Evolutionary conservation across 2,329 filamentous ascomycete genomes (phyloP), one percentile per base, ranked within the genome.

Genomic region (Fusarium aywerte): DNA sequence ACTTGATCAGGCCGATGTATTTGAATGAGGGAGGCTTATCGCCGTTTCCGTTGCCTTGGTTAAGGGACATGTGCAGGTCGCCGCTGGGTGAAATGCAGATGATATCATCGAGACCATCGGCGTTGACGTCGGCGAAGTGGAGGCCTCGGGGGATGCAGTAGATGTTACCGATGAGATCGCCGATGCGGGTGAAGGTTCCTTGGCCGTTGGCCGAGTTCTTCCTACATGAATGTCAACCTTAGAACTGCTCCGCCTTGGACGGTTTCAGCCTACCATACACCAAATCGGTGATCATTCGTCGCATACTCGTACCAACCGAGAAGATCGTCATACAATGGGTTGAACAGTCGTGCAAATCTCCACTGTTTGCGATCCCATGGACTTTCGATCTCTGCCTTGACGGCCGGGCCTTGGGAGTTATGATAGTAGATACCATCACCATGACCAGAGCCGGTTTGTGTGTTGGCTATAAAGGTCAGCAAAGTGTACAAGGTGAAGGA

Each of bases 21-120:
- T 59, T 59, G 49, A 60, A 60, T 1, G 35, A 42, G 1, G 57
- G 57, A 12, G 57, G 57, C 4, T 48, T 55, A 7, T 18, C n/a
- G 18, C 23, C 47, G 2, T 12, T 20, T 16, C 55, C 55, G 2
- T 58, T 35, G 4, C 55, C 48, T 8, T 54, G 40, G 20, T 58
- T 58, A 7, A 53, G 15, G 4, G 47, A 42, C 21, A 48, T 29
- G 12, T 39, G 40, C 2, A 36, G 11, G n/a, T 38, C 39, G 4
- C 55, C 55, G 3, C 27, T 15, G 6, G 39, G 39, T 0, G 23
- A 27, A 2, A 58, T 29, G 12, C 55, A 58, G 12, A 47, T 40
- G 5, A 58, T 11, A 2, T 58, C 55, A 4, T 58, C 48, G 6
- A 21, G 33, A 4, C 70, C 71, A 31, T 75, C 74, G 6, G 27